Percentiles rank a stretch among this genome's conserved stretches.
Conservation (phyloP, 768 basidiomycete genomes). For the Mycena alexandri region DNA sequence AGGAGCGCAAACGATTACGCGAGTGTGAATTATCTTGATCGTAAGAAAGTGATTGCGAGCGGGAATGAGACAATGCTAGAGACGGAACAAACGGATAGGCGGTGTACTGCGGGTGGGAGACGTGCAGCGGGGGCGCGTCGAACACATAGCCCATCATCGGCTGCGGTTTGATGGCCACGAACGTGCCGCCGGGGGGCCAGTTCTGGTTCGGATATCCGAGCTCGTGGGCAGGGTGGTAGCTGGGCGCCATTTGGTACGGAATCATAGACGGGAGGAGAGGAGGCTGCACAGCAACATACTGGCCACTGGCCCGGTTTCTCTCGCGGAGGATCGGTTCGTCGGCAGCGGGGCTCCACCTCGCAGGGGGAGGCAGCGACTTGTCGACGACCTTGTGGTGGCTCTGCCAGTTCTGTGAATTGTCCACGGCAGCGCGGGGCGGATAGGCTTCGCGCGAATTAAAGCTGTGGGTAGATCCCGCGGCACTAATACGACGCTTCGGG, state of each 20-base stretch:
- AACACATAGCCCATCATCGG: slow-evolving; percentile 51
- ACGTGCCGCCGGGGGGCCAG: slow-evolving; percentile 54
- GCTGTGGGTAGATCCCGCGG: slow-evolving; percentile 43
- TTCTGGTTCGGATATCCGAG: slow-evolving; percentile 51
- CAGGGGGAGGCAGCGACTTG: slow-evolving; percentile 73
- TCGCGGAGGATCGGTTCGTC: slow-evolving; percentile 79
- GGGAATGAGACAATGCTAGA: slow-evolving; percentile 60
- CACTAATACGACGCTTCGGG: slow-evolving; percentile 73
- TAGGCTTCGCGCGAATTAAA: slow-evolving; percentile 32
- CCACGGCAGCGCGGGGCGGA: slow-evolving; percentile 26
- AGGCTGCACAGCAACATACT: slow-evolving; percentile 77
- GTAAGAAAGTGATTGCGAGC: slow-evolving; percentile 69
- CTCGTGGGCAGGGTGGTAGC: slow-evolving; percentile 51
- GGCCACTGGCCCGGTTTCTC: slow-evolving; percentile 62
- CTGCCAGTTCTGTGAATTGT: slow-evolving; percentile 41
- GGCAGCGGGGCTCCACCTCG: slow-evolving; percentile 86
- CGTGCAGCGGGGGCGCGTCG: slow-evolving; percentile 50
- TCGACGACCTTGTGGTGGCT: slow-evolving; percentile 37
- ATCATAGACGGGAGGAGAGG: slow-evolving; percentile 54
- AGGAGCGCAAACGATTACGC: slow-evolving; percentile 68
- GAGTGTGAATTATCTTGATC: slow-evolving; percentile 62
- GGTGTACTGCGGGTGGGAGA: slow-evolving; percentile 51
- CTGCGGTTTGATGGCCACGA: slow-evolving; percentile 54
- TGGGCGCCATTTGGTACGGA: slow-evolving; percentile 49
- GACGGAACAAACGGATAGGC: slow-evolving; percentile 53